Conservation (phyloP, 305 asterid genomes). For the Nicotiana rustica region DNA sequence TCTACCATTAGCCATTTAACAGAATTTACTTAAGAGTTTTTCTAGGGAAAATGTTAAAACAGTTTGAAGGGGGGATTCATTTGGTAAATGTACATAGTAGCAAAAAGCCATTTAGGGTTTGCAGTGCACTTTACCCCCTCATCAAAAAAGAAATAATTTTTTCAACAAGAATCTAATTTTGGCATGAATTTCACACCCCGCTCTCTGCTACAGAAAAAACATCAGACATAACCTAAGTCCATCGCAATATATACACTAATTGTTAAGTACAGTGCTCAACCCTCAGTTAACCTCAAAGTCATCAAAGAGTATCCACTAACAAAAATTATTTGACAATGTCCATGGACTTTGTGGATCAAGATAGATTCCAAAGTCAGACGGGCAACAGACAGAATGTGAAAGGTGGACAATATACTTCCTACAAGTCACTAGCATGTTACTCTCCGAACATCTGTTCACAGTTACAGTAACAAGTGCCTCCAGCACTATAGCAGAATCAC, state of each 20-base stretch:
- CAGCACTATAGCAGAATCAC: background rate
- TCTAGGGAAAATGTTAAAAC: background rate
- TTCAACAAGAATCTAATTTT: background rate
- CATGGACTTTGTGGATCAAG: constrained; percentile 17
- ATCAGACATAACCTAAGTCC: background rate
- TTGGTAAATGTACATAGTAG: background rate
- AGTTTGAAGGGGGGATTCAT: constrained; percentile 1
- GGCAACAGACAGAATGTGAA: background rate
- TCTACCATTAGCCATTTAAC: background rate
- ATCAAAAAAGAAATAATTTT: background rate
- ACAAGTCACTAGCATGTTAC: background rate
- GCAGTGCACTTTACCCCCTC: background rate
- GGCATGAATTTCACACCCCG: background rate
- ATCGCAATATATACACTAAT: background rate
- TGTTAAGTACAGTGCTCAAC: background rate
- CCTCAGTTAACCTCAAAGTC: background rate
- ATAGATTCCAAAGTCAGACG: background rate
- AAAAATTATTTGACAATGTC: background rate
- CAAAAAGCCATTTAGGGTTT: background rate
- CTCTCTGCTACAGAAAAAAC: background rate
- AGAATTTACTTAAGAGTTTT: background rate
- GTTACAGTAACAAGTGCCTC: background rate
- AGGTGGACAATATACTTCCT: background rate
- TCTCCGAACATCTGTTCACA: background rate
- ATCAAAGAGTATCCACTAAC: background rate